phyloP scores from a whole-genome alignment of 805 yeast genomes.

The Cyberlindnera petersonii region DNA sequence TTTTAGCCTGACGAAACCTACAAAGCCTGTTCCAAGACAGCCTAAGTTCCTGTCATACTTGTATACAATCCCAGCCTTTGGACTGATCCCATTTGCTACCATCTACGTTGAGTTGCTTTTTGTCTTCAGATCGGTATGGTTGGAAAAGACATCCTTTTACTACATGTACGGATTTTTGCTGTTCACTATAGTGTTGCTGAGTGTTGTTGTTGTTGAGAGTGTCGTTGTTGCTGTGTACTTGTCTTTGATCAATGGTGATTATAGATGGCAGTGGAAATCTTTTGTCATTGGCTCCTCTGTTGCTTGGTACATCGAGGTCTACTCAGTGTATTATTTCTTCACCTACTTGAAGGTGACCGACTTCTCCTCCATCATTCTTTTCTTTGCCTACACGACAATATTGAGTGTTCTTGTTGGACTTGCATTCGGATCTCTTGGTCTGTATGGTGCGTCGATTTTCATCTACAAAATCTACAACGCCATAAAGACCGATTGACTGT shows the following conservation, averaged over 20 bases:
- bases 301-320: slow-evolving; percentile 65
- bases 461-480: slow-evolving; percentile 58
- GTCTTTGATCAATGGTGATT: slow-evolving; percentile 50
- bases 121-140: slow-evolving; percentile 73
- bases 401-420: slow-evolving; percentile 60
- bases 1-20: slow-evolving; percentile 20
- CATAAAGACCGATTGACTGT: slow-evolving; percentile 49
- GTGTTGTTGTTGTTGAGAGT: slow-evolving; percentile 64
- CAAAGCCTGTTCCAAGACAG: slow-evolving; percentile 31
- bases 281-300: slow-evolving; percentile 68
- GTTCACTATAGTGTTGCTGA: slow-evolving; percentile 53
- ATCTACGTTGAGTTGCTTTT: slow-evolving; percentile 75
- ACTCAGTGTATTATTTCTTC: slow-evolving; percentile 63
- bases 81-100: slow-evolving; percentile 73
- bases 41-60: slow-evolving; percentile 29
- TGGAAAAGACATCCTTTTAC: slow-evolving; percentile 73
- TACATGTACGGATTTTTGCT: slow-evolving; percentile 77
- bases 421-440: slow-evolving; percentile 73
- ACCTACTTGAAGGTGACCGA: slow-evolving; percentile 58
- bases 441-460: slow-evolving; percentile 62
- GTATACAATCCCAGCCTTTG: slow-evolving; percentile 46
- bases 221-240: slow-evolving; percentile 67
- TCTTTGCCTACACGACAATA: slow-evolving; percentile 67
- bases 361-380: slow-evolving; percentile 61
- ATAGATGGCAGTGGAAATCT: slow-evolving; percentile 81